phyloP scores from a whole-genome alignment of 345 rosid species.

The Eucalyptus curtisii region DNA sequence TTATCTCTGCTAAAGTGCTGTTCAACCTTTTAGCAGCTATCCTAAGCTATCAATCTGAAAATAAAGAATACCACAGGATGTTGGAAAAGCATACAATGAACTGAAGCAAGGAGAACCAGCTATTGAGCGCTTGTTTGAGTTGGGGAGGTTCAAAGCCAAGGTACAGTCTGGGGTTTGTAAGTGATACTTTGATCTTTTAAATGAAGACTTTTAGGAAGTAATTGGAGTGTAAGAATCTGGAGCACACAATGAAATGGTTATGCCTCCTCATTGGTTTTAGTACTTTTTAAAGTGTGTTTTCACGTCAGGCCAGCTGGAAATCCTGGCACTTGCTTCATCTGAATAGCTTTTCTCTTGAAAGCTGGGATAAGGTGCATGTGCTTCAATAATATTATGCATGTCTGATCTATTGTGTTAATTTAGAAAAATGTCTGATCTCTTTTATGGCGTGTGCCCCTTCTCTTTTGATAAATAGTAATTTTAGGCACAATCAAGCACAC shows the following conservation, averaged over 20 bases:
- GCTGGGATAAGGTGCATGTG: background rate
- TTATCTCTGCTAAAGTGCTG: background rate
- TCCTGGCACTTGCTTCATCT: background rate
- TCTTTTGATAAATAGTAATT: background rate
- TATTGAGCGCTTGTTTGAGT: slow-evolving; percentile 66
- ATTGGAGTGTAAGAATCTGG: background rate
- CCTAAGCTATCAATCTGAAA: slow-evolving; percentile 23
- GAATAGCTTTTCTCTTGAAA: background rate
- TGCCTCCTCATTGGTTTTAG: background rate
- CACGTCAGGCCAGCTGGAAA: background rate
- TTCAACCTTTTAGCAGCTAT: slow-evolving; percentile 12
- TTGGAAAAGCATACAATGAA: slow-evolving; percentile 90
- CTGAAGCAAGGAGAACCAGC: slow-evolving; percentile 97
- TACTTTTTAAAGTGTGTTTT: background rate
- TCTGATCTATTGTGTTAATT: background rate
- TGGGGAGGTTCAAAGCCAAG: slow-evolving; percentile 48
- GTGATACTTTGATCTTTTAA: background rate
- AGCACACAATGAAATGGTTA: background rate
- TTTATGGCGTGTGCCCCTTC: background rate
- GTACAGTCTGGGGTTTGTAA: slow-evolving; percentile 5
- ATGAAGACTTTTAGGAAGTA: background rate
- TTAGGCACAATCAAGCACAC: background rate
- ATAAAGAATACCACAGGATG: slow-evolving; percentile 42
- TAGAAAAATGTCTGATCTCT: background rate
- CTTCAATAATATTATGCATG: background rate